These are phyloP conservation scores for Rhizopus sp. DNA, from an alignment of 371 early-diverging fungal genomes.

Conservation along the genomic window DNA sequence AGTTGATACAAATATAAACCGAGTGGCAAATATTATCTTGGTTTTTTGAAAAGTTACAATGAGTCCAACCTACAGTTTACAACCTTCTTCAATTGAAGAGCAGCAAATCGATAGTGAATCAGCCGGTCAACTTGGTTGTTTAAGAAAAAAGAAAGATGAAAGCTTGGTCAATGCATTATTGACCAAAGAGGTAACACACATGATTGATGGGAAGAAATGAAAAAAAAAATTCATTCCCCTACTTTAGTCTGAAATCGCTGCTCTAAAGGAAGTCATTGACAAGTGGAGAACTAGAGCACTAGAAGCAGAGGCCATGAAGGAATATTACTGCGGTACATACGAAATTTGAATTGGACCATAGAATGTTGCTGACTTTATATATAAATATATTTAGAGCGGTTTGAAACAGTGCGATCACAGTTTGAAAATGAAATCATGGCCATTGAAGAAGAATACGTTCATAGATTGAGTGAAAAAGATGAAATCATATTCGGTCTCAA, in stretches of 20 bases:
- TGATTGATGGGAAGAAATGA: neutral
- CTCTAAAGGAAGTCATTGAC: constrained; percentile 21
- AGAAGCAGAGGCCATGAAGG: constrained; percentile 10
- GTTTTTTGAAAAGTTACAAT: neutral
- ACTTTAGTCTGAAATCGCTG: constrained; percentile 26
- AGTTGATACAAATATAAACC: no score
- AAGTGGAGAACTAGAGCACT: constrained; percentile 24
- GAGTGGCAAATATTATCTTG: no score
- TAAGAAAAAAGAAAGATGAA: constrained; percentile 4
- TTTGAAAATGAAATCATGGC: constrained; percentile 12
- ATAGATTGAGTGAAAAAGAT: constrained; percentile 18
- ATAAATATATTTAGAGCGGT: constrained; percentile 13
- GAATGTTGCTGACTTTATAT: constrained; percentile 5
- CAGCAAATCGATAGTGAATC: constrained; percentile 22
- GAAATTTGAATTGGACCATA: neutral
- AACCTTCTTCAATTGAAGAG: constrained; percentile 18
- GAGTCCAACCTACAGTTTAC: constrained; percentile 7
- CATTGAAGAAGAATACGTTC: constrained; percentile 19
- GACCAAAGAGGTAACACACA: constrained; percentile 25
- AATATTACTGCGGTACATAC: constrained; percentile 10
- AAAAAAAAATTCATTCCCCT: constrained; percentile 2
- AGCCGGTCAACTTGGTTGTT: constrained; percentile 15
- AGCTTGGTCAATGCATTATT: constrained; percentile 19
- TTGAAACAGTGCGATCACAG: constrained; percentile 11
- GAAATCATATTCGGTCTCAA: constrained; percentile 13